Conservation (phyloP, 2,329 filamentous ascomycete genomes). For the Canariomyces notabilis region DNA sequence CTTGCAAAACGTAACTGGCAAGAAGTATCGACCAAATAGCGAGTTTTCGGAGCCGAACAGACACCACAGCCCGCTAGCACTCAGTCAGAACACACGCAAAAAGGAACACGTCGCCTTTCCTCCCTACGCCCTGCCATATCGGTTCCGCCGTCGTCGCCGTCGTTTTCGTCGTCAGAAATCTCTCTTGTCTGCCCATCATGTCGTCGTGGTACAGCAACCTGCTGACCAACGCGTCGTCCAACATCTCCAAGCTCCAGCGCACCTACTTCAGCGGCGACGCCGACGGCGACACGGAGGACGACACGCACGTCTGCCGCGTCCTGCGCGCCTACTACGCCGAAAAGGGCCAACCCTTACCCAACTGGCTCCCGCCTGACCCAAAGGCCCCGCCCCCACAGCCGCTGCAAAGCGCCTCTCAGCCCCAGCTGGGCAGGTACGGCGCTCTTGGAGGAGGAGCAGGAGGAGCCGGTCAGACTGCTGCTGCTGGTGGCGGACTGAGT, state of each 20-base stretch:
- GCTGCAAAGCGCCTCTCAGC: conserved; percentile 49
- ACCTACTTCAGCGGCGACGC: conserved; percentile 63
- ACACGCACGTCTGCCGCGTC: conserved; percentile 90
- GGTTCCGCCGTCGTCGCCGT: no score
- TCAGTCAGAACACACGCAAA: no score
- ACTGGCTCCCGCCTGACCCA: conserved; percentile 88
- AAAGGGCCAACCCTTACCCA: conserved; percentile 73
- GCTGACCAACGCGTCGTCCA: conserved; percentile 59
- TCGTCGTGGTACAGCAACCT: conserved; percentile 77
- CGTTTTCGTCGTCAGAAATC: no score
- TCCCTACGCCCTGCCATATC: no score
- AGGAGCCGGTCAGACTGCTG: conserved; percentile 25
- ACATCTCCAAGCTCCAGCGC: conserved; percentile 61
- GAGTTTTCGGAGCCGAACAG: no score
- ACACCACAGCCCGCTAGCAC: no score
- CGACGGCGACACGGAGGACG: conserved; percentile 75
- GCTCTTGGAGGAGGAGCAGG: conserved; percentile 22
- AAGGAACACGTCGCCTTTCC: no score
- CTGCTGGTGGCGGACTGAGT: conserved; percentile 39
- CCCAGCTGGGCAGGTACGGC: conserved; percentile 49
- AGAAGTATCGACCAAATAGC: no score
- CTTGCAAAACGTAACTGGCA: no score
- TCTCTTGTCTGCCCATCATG: no score
- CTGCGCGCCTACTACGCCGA: conserved; percentile 90
- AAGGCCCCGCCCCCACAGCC: conserved; percentile 59